Evolutionary conservation across 2,329 filamentous ascomycete species (phyloP).

Genomic region (Hypoxylon sp.): DNA sequence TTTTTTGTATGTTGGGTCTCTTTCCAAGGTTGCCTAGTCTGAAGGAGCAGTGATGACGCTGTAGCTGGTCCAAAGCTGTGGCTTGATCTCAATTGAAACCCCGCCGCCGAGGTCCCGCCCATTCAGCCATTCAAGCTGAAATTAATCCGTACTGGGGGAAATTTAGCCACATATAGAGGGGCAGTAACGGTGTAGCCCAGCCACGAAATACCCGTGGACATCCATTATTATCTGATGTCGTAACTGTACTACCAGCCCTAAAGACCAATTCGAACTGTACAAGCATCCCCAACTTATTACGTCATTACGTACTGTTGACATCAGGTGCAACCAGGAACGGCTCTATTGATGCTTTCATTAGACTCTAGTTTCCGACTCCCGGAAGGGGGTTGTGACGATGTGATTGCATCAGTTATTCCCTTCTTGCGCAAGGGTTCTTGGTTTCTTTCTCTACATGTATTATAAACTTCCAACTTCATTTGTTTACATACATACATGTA

Average conservation of each 20-base stretch:
- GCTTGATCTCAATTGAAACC: constrained; percentile 6
- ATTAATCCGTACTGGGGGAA: neutral
- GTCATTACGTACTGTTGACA: constrained; percentile 27
- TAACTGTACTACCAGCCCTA: neutral
- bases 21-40: constrained; percentile 29
- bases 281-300: constrained; percentile 28
- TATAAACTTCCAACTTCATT: neutral
- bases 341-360: constrained; percentile 3
- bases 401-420: constrained; percentile 40
- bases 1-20: constrained; percentile 20
- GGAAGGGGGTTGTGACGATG: constrained; percentile 23
- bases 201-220: neutral
- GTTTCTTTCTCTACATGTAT: neutral
- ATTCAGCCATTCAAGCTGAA: too few relatives aligned
- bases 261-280: too few relatives aligned
- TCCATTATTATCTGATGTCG: too few relatives aligned
- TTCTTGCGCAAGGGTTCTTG: neutral
- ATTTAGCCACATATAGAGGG: constrained; percentile 39
- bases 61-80: constrained; percentile 17
- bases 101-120: neutral
- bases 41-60: constrained; percentile 41
- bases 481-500: constrained; percentile 7
- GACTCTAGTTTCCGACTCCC: constrained; percentile 3
- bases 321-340: constrained; percentile 21
- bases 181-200: neutral